Percentiles rank a stretch among this genome's conserved stretches.
Evolutionary conservation across 2,329 filamentous ascomycete genomes (phyloP).

Genomic region (Diaporthe vaccinii): DNA sequence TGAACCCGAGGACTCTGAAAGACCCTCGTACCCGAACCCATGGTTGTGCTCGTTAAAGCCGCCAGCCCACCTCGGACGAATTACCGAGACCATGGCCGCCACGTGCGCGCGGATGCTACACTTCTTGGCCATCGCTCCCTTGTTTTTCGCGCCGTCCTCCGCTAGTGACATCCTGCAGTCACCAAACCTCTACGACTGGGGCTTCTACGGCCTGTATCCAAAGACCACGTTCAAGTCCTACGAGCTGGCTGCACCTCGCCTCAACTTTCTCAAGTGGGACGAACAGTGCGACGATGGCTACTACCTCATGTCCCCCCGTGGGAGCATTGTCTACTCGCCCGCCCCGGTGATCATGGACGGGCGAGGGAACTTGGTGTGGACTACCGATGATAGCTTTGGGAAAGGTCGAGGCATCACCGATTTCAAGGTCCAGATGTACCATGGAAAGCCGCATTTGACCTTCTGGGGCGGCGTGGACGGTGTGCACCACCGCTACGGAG

Average conservation of each 20-base stretch:
- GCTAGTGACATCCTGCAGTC: conserved; percentile 35
- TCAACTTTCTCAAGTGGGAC: conserved; percentile 42
- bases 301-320: conserved; percentile 42
- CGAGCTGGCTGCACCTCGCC: conserved; percentile 36
- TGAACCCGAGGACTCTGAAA: not conserved
- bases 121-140: not conserved
- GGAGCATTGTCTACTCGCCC: conserved; percentile 37
- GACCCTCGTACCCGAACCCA: not conserved
- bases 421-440: conserved; percentile 48
- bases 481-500: conserved; percentile 37
- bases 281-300: conserved; percentile 38
- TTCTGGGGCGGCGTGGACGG: conserved; percentile 50
- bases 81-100: conserved; percentile 26
- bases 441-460: conserved; percentile 51
- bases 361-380: conserved; percentile 47
- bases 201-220: conserved; percentile 42
- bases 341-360: conserved; percentile 46
- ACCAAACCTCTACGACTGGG: conserved; percentile 40
- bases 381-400: conserved; percentile 43
- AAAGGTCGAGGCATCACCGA: conserved; percentile 41
- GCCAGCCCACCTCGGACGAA: not conserved
- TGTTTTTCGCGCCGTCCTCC: not conserved
- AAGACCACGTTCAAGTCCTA: conserved; percentile 39
- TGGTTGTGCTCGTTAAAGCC: not conserved
- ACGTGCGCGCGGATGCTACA: conserved; percentile 26